A percentile compares a stretch with the other conserved stretches of the same genome.
Evolutionary conservation across 129 eudicot species (phyloP).

Genomic region (Arctium lappa): DNA sequence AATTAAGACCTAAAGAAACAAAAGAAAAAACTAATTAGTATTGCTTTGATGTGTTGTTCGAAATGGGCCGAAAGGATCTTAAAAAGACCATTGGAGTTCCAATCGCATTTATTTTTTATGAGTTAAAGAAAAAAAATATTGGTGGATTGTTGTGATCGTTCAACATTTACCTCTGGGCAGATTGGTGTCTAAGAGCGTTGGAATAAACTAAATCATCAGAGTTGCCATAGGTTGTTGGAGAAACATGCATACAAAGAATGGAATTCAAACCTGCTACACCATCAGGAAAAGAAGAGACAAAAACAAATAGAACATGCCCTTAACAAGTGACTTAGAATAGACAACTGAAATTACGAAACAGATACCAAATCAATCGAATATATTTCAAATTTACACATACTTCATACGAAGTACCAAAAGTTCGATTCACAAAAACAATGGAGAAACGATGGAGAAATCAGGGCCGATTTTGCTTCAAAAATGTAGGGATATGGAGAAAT

Average conservation of each 20-base stretch:
- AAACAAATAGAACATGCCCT: background rate
- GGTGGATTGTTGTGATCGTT: background rate
- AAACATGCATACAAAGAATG: constrained; percentile 46
- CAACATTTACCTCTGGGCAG: constrained; percentile 43
- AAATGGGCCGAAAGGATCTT: background rate
- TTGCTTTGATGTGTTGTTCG: constrained; percentile 1
- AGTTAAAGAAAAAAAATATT: constrained; percentile 10
- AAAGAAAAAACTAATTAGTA: background rate
- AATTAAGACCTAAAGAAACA: background rate
- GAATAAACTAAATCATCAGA: constrained; percentile 50
- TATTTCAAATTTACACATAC: too few relatives aligned
- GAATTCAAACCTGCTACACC: background rate
- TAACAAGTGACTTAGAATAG: background rate
- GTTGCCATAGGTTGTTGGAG: constrained; percentile 54
- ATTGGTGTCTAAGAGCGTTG: constrained; percentile 46
- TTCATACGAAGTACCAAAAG: too few relatives aligned
- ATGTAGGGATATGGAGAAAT: too few relatives aligned
- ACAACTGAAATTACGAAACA: background rate
- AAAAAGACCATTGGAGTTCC: constrained; percentile 1
- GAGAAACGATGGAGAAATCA: too few relatives aligned
- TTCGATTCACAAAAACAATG: too few relatives aligned
- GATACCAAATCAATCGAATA: background rate
- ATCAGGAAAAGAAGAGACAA: background rate
- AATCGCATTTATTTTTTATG: background rate
- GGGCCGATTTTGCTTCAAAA: too few relatives aligned